These are phyloP conservation scores for Brassica rapa DNA, from an alignment of 345 rosid genomes.

Conservation along the genomic window DNA sequence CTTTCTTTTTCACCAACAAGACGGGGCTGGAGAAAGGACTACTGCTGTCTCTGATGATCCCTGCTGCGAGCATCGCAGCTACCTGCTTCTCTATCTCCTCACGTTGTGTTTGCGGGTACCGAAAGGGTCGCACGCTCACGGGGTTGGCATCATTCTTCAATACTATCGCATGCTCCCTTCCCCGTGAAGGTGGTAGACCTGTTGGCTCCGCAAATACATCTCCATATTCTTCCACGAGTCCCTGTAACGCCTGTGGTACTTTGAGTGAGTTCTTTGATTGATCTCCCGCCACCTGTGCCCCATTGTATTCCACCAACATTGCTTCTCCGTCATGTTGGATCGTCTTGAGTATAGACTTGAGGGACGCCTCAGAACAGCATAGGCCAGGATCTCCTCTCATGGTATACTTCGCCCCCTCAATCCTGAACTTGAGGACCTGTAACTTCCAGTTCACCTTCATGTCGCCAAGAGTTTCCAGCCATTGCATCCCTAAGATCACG, in stretches of 20 bases:
- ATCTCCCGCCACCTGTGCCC: not conserved
- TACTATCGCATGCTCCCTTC: not conserved
- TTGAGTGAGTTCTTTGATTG: too few relatives aligned
- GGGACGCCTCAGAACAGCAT: not conserved
- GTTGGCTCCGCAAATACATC: too few relatives aligned
- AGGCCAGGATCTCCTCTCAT: not conserved
- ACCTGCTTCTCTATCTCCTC: not conserved
- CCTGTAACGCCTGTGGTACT: not conserved
- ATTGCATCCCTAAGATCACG: not conserved
- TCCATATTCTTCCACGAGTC: too few relatives aligned
- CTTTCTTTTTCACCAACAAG: not conserved
- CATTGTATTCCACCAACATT: not conserved
- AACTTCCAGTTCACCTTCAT: not conserved
- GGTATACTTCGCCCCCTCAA: not conserved
- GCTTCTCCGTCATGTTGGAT: not conserved
- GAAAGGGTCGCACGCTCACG: not conserved
- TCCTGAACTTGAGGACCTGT: not conserved
- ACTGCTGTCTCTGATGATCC: not conserved
- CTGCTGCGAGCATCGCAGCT: not conserved
- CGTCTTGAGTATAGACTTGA: not conserved
- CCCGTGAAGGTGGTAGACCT: too few relatives aligned
- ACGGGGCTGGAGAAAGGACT: not conserved
- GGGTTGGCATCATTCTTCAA: not conserved
- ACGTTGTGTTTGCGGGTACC: not conserved
- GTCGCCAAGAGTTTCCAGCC: not conserved